Evolutionary conservation across 2,329 filamentous ascomycete species (phyloP).

Genomic region (Exserohilum turcica): DNA sequence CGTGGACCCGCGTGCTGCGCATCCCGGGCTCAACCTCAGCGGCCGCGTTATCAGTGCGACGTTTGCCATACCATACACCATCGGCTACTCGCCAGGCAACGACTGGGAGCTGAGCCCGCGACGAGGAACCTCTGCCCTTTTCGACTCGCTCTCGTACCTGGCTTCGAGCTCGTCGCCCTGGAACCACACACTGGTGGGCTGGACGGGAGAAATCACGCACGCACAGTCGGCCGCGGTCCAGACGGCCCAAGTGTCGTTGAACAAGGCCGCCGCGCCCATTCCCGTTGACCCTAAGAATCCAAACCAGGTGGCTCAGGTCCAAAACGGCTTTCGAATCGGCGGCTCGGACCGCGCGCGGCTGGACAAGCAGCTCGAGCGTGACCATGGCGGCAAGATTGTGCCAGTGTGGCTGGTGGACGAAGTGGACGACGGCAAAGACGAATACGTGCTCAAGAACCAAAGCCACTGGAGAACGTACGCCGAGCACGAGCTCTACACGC

Average conservation of each 20-base stretch:
- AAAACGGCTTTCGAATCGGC: slow-evolving; percentile 73
- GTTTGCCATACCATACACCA: slow-evolving; percentile 66
- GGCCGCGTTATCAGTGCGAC: slow-evolving; percentile 68
- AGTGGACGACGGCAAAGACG: slow-evolving; percentile 69
- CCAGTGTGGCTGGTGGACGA: slow-evolving; percentile 91
- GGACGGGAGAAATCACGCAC: slow-evolving; percentile 78
- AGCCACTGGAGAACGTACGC: slow-evolving; percentile 86
- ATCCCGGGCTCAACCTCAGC: slow-evolving; percentile 63
- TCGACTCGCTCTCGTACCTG: slow-evolving; percentile 87
- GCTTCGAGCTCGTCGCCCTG: slow-evolving; percentile 82
- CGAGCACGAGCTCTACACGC: slow-evolving; percentile 86
- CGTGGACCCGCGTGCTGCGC: slow-evolving; percentile 59
- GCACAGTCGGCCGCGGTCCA: slow-evolving; percentile 31
- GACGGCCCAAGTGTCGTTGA: slow-evolving; percentile 60
- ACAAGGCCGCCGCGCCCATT: slow-evolving; percentile 78
- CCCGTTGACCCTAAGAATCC: slow-evolving; percentile 68
- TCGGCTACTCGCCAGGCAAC: slow-evolving; percentile 57
- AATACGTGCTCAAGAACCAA: slow-evolving; percentile 78
- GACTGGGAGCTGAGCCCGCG: slow-evolving; percentile 74
- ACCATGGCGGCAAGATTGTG: slow-evolving; percentile 76
- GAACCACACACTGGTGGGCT: slow-evolving; percentile 91
- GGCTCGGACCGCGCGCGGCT: slow-evolving; percentile 72
- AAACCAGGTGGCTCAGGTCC: slow-evolving; percentile 61
- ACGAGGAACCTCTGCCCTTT: slow-evolving; percentile 86
- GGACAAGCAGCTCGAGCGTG: slow-evolving; percentile 73